Conservation (phyloP, 2,329 filamentous ascomycete genomes). For the Neofusicoccum ribis region DNA sequence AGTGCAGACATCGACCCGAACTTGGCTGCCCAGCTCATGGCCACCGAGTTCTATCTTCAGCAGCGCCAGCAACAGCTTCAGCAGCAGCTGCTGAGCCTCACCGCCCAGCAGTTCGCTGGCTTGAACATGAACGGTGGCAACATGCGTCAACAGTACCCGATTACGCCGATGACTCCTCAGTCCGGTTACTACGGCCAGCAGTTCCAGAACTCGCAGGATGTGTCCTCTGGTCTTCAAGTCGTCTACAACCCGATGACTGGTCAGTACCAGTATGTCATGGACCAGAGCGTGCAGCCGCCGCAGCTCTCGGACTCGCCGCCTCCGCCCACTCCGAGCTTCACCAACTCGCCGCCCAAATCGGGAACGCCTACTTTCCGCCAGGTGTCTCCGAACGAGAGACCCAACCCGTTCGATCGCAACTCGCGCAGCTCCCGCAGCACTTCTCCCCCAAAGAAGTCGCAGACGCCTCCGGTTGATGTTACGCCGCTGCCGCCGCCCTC, state of each 20-base stretch:
- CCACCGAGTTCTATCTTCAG: conserved; percentile 87
- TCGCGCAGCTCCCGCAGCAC: conserved; percentile 57
- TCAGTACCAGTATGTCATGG: conserved; percentile 78
- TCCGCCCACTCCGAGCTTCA: conserved; percentile 44
- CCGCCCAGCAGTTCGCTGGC: conserved; percentile 79
- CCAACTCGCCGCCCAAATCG: conserved; percentile 38
- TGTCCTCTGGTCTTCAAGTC: conserved; percentile 72
- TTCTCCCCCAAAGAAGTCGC: conserved; percentile 61
- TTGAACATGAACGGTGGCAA: conserved; percentile 62
- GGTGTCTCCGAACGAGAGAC: conserved; percentile 68
- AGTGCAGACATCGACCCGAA: conserved; percentile 80
- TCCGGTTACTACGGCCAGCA: conserved; percentile 65
- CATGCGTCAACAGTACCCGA: conserved; percentile 47
- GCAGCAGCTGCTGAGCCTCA: conserved; percentile 84
- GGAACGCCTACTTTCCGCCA: conserved; percentile 66
- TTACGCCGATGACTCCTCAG: conserved; percentile 55
- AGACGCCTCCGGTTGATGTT: conserved; percentile 68
- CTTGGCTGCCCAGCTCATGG: conserved; percentile 83
- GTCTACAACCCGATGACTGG: conserved; percentile 86
- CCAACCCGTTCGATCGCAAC: conserved; percentile 47
- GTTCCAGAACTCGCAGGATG: conserved; percentile 63
- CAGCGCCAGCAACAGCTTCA: conserved; percentile 94
- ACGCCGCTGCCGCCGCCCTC: conserved; percentile 82
- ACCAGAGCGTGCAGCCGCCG: conserved; percentile 46
- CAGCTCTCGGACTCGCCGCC: conserved; percentile 51